A percentile compares a stretch with the other conserved stretches of the same genome.
phyloP scores from a whole-genome alignment of 2,329 filamentous ascomycete species.

The Aspergillus sojae region DNA sequence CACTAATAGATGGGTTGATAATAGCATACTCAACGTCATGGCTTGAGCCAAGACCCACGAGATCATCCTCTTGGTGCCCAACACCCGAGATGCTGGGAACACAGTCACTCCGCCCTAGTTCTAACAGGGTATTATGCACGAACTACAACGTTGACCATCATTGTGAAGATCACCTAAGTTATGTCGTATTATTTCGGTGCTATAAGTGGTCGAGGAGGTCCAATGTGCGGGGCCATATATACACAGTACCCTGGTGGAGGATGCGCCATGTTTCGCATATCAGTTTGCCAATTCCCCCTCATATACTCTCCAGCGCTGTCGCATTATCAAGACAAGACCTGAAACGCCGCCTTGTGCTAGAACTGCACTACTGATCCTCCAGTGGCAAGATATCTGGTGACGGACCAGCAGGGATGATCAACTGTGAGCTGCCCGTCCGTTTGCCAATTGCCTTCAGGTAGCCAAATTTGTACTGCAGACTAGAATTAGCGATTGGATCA shows the following conservation, averaged over 20 bases:
- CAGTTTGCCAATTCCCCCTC: background rate
- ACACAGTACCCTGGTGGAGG: background rate
- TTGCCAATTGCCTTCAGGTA: constrained; percentile 25
- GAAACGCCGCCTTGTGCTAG: background rate
- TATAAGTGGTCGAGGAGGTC: background rate
- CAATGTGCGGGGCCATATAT: background rate
- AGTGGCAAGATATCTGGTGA: constrained; percentile 30
- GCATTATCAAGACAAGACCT: background rate
- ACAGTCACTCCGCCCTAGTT: background rate
- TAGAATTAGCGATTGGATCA: background rate
- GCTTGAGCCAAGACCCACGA: background rate
- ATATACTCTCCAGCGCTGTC: background rate
- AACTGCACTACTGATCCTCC: background rate
- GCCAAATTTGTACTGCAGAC: constrained; percentile 29
- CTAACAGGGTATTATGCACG: background rate
- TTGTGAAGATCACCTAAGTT: background rate
- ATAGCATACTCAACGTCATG: background rate
- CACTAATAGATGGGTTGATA: background rate
- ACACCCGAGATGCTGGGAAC: background rate
- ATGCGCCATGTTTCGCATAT: background rate
- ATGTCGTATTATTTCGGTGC: background rate
- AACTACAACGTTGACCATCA: background rate
- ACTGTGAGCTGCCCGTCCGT: constrained; percentile 22
- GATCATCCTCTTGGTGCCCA: background rate
- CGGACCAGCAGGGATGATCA: constrained; percentile 31